A percentile compares a stretch with the other conserved stretches of the same genome.
phyloP scores from a whole-genome alignment of 805 yeast genomes.

The Monosporozyma siamensis region DNA sequence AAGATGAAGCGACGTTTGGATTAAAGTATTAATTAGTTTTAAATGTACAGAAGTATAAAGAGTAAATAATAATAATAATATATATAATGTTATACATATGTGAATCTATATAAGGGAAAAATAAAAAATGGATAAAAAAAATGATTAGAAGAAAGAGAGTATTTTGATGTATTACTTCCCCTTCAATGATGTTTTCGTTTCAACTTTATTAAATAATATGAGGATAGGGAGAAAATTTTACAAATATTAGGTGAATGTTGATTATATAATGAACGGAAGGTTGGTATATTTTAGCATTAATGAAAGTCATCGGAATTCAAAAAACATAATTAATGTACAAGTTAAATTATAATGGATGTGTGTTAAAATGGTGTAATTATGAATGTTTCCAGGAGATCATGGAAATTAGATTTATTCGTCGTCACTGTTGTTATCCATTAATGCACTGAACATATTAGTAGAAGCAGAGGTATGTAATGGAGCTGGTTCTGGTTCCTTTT shows the following conservation, averaged over 20 bases:
- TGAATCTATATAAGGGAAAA: neutral
- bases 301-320: neutral
- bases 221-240: neutral
- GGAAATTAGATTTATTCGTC: slow-evolving; percentile 6
- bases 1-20: too few species aligned
- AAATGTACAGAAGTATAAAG: slow-evolving; percentile 4
- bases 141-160: too few species aligned
- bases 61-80: neutral
- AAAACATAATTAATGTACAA: too few species aligned
- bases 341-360: too few species aligned
- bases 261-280: neutral
- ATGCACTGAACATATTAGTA: slow-evolving; percentile 28
- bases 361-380: neutral
- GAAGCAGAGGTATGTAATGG: slow-evolving; percentile 18
- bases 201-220: neutral
- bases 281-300: neutral
- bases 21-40: neutral
- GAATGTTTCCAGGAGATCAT: too few species aligned
- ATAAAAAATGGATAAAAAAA: neutral
- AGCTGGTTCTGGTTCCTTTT: slow-evolving; percentile 13
- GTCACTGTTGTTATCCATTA: slow-evolving; percentile 25
- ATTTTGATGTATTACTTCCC: too few species aligned
- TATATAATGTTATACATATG: too few species aligned
- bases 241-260: slow-evolving; percentile 1
- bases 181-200: too few species aligned